Conservation (phyloP, 1,284 basidiomycete genomes). For the Ustilago trichophora region DNA sequence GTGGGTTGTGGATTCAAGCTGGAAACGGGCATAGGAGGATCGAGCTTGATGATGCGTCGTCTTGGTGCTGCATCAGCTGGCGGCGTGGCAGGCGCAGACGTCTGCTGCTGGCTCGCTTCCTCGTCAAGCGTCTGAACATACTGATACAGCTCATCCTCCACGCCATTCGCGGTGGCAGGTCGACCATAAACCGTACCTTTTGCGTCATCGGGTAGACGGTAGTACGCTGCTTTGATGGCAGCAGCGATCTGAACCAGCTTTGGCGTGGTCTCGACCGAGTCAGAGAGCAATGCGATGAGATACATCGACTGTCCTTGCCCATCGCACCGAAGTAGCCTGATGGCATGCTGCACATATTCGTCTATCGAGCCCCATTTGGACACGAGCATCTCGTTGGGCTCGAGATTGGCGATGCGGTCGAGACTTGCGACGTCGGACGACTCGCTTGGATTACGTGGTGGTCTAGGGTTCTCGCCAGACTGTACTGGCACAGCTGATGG, state of each 20-base stretch:
- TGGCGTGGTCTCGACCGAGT: slow-evolving; percentile 74
- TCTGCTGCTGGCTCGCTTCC: slow-evolving; percentile 14
- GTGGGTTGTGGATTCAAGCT: not conserved
- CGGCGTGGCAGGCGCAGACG: not conserved
- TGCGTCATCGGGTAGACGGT: slow-evolving; percentile 71
- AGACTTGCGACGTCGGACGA: not conserved
- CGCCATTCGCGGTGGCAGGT: not conserved
- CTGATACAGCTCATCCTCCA: slow-evolving; percentile 76
- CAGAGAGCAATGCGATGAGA: slow-evolving; percentile 77
- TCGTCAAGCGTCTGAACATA: slow-evolving; percentile 77
- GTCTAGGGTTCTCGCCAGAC: no score
- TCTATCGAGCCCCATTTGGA: slow-evolving; percentile 74
- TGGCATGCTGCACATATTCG: slow-evolving; percentile 77
- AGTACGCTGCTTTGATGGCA: slow-evolving; percentile 76
- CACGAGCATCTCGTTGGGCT: slow-evolving; percentile 76
- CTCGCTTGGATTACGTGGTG: not conserved
- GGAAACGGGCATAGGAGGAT: slow-evolving; percentile 11
- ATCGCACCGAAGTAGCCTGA: slow-evolving; percentile 73
- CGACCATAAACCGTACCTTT: slow-evolving; percentile 40
- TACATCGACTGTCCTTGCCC: slow-evolving; percentile 70
- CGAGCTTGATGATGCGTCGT: slow-evolving; percentile 28
- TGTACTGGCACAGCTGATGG: no score
- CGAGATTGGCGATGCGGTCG: slow-evolving; percentile 27
- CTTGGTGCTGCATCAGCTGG: slow-evolving; percentile 1
- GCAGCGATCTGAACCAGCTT: slow-evolving; percentile 82